A percentile compares a stretch with the other conserved stretches of the same genome.
Conservation (phyloP, 768 basidiomycete genomes). For the Hygrophorus pudorinus region DNA sequence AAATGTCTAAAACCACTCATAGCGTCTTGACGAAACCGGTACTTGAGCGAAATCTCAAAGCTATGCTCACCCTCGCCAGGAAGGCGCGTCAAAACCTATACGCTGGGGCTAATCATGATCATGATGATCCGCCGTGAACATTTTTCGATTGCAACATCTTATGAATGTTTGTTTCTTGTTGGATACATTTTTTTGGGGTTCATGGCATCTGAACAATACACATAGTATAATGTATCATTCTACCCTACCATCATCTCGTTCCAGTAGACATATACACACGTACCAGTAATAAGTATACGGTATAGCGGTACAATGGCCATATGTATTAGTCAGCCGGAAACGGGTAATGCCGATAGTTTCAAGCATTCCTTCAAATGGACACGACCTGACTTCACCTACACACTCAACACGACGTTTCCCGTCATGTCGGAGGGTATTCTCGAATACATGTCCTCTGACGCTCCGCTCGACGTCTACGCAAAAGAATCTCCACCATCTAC, state of each 20-base stretch:
- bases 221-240: too few species aligned
- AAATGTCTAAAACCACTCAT: neutral
- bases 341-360: neutral
- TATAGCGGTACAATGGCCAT: too few species aligned
- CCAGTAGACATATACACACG: too few species aligned
- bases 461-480: neutral
- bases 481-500: conserved; percentile 25
- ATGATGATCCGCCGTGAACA: too few species aligned
- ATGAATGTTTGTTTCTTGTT: too few species aligned
- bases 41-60: conserved; percentile 29
- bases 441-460: neutral
- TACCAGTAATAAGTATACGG: too few species aligned
- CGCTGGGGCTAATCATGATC: too few species aligned
- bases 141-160: too few species aligned
- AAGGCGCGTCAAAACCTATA: conserved; percentile 12
- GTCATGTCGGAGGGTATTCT: neutral
- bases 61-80: conserved; percentile 19
- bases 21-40: conserved; percentile 59
- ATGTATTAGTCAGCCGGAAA: too few species aligned
- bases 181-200: too few species aligned
- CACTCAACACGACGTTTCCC: neutral
- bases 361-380: neutral
- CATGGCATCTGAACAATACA: too few species aligned
- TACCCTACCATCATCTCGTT: too few species aligned
- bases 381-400: neutral